A percentile compares a stretch with the other conserved stretches of the same genome.
Conservation (phyloP, 257 asterid genomes). For the Cynanchum wilfordii region DNA sequence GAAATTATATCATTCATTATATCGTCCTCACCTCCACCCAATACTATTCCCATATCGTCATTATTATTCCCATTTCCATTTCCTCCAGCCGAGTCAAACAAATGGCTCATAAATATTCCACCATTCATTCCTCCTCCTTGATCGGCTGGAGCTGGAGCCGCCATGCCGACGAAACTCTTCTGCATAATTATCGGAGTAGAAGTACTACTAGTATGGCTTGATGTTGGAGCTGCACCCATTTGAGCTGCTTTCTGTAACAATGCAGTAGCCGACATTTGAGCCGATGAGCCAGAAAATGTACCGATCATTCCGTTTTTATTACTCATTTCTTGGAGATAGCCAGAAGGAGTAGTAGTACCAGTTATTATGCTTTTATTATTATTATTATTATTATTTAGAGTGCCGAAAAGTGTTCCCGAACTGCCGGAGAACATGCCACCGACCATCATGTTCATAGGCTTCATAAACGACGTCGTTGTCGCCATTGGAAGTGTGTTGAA, state of each 20-base stretch:
- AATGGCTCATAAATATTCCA: constrained; percentile 12
- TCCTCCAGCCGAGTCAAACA: constrained; percentile 39
- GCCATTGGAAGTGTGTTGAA: constrained; percentile 59
- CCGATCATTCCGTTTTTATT: constrained; percentile 34
- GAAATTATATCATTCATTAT: constrained; percentile 12
- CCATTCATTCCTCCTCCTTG: no score
- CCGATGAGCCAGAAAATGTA: constrained; percentile 37
- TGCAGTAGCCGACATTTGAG: constrained; percentile 85
- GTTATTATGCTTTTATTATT: no score
- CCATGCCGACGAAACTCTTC: constrained; percentile 60
- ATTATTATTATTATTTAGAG: constrained; percentile 26
- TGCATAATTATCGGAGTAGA: constrained; percentile 75
- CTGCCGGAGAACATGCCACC: constrained; percentile 55
- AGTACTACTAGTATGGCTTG: constrained; percentile 34
- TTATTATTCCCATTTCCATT: constrained; percentile 30
- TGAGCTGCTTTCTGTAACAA: constrained; percentile 82
- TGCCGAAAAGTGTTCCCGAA: constrained; percentile 54
- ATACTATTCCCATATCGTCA: no score
- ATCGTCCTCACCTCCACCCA: constrained; percentile 10
- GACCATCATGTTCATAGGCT: constrained; percentile 61
- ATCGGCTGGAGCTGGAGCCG: constrained; percentile 28
- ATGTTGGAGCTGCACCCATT: constrained; percentile 75
- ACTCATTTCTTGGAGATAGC: constrained; percentile 34
- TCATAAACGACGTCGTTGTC: constrained; percentile 49
- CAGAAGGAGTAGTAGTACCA: no score